Percentiles rank a stretch among this genome's conserved stretches.
These are phyloP conservation scores for Ustilaginoidea virens DNA, from an alignment of 2,329 filamentous ascomycete species.

Conservation along the genomic window DNA sequence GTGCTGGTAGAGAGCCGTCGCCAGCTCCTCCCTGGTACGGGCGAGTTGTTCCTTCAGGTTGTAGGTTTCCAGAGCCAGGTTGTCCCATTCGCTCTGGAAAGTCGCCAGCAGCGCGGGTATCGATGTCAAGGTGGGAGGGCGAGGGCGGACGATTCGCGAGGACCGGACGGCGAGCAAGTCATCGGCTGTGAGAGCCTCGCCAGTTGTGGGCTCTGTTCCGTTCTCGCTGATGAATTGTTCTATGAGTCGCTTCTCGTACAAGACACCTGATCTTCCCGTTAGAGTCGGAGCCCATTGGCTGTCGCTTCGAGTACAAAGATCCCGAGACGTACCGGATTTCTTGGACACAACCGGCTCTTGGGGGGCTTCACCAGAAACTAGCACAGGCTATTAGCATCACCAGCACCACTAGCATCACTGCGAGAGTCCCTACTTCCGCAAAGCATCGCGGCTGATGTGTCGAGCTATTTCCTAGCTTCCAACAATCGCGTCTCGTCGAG, in stretches of 20 bases:
- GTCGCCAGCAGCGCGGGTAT: slow-evolving; percentile 87
- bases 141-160: slow-evolving; percentile 67
- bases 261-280: slow-evolving; percentile 42
- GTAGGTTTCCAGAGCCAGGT: slow-evolving; percentile 79
- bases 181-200: slow-evolving; percentile 67
- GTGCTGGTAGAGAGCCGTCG: slow-evolving; percentile 87
- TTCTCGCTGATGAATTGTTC: slow-evolving; percentile 90
- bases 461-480: slow-evolving; percentile 9
- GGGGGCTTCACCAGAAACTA: slow-evolving; percentile 93
- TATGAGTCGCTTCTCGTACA: slow-evolving; percentile 91
- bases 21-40: slow-evolving; percentile 84
- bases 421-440: slow-evolving; percentile 25
- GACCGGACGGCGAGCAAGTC: slow-evolving; percentile 83
- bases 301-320: too few relatives aligned
- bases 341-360: slow-evolving; percentile 88
- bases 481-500: slow-evolving; percentile 9
- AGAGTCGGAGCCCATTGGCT: too few relatives aligned
- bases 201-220: slow-evolving; percentile 80
- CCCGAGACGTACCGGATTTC: slow-evolving; percentile 64
- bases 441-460: slow-evolving; percentile 24
- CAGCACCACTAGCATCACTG: too few relatives aligned
- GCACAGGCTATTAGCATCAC: neutral
- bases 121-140: slow-evolving; percentile 86
- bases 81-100: slow-evolving; percentile 98
- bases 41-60: slow-evolving; percentile 78